Evolutionary conservation across 495 filamentous ascomycete species (phyloP).

Genomic region (Neurospora sp.): DNA sequence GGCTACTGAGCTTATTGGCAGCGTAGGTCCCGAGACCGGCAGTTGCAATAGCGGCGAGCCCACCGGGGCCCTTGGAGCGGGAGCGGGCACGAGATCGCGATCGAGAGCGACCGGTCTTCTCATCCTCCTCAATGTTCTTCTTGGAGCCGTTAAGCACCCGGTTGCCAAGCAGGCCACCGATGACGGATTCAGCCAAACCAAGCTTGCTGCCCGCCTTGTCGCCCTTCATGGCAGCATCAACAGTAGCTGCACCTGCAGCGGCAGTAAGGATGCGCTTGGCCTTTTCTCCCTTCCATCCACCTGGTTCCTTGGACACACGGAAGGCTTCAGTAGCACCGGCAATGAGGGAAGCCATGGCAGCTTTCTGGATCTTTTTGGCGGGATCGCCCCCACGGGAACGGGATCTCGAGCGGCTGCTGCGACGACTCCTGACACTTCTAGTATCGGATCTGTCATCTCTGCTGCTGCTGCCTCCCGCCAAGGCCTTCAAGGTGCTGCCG

Average conservation of each 20-base stretch:
- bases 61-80: constrained; percentile 32
- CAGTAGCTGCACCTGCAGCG: constrained; percentile 71
- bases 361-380: constrained; percentile 66
- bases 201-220: constrained; percentile 59
- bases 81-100: constrained; percentile 41
- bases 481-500: constrained; percentile 48
- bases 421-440: constrained; percentile 40
- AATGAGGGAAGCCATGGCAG: constrained; percentile 73
- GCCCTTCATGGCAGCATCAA: constrained; percentile 68
- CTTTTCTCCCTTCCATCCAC: constrained; percentile 75
- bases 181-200: constrained; percentile 58
- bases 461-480: constrained; percentile 31
- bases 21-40: constrained; percentile 68
- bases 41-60: constrained; percentile 58
- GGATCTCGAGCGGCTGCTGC: constrained; percentile 31
- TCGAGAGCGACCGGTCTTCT: constrained; percentile 39
- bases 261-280: constrained; percentile 81
- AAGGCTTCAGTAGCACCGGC: constrained; percentile 86
- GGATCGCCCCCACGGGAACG: constrained; percentile 38
- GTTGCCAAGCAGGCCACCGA: constrained; percentile 79
- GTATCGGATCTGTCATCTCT: constrained; percentile 44
- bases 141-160: constrained; percentile 67
- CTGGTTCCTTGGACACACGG: constrained; percentile 73
- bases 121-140: constrained; percentile 48
- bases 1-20: constrained; percentile 67